These are phyloP conservation scores for Hypoxylon cercidicola DNA, from an alignment of 495 filamentous ascomycete genomes.

Conservation along the genomic window DNA sequence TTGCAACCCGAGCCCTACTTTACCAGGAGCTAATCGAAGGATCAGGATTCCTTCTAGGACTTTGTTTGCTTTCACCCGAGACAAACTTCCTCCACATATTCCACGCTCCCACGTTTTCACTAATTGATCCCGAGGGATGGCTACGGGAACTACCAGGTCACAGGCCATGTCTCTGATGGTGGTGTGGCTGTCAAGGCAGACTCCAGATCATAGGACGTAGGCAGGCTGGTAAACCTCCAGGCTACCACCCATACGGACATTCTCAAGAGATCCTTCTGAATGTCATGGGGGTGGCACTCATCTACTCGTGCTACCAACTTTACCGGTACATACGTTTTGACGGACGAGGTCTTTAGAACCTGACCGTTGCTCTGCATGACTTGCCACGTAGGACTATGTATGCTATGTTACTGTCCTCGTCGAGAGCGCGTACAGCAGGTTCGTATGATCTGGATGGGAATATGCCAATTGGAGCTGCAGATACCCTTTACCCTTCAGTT, in stretches of 20 bases:
- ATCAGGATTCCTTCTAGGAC: slow-evolving; percentile 22
- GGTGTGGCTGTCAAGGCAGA: not conserved
- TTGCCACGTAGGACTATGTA: slow-evolving; percentile 37
- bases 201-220: not conserved
- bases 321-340: slow-evolving; percentile 16
- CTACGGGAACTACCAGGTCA: slow-evolving; percentile 4
- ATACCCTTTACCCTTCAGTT: slow-evolving; percentile 29
- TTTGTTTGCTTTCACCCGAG: slow-evolving; percentile 27
- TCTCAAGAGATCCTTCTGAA: slow-evolving; percentile 14
- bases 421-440: slow-evolving; percentile 27
- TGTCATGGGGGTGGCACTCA: slow-evolving; percentile 22
- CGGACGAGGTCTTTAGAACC: slow-evolving; percentile 23
- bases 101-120: slow-evolving; percentile 20
- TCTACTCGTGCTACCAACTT: slow-evolving; percentile 21
- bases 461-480: slow-evolving; percentile 42
- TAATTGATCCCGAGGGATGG: slow-evolving; percentile 19
- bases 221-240: not conserved
- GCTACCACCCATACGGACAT: slow-evolving; percentile 7
- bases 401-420: slow-evolving; percentile 12
- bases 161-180: not conserved
- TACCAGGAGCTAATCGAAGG: slow-evolving; percentile 4
- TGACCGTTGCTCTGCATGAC: slow-evolving; percentile 32
- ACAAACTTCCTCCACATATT: slow-evolving; percentile 22
- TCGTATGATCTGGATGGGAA: slow-evolving; percentile 28
- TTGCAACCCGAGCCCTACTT: slow-evolving; percentile 23